A percentile compares a stretch with the other conserved stretches of the same genome.
These are phyloP conservation scores for Punica granatum DNA, from an alignment of 345 rosid species.

Conservation along the genomic window DNA sequence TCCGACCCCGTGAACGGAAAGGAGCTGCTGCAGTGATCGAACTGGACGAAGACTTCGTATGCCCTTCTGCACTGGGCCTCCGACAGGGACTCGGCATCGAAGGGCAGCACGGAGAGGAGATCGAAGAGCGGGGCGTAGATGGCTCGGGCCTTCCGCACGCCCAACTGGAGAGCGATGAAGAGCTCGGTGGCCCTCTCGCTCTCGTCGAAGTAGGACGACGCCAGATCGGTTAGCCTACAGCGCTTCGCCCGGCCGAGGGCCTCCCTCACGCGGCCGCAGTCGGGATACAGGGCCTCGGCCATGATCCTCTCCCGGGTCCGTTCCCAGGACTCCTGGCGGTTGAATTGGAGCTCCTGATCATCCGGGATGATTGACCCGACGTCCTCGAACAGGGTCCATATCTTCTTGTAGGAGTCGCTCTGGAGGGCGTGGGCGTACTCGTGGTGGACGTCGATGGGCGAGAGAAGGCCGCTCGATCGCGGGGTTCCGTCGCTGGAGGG, in stretches of 20 bases:
- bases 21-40: slow-evolving; percentile 48
- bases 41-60: slow-evolving; percentile 34
- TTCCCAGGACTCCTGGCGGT: slow-evolving; percentile 7
- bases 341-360: slow-evolving; percentile 13
- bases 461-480: slow-evolving; percentile 22
- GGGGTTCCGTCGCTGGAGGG: slow-evolving; percentile 38
- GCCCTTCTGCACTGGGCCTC: slow-evolving; percentile 42
- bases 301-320: slow-evolving; percentile 22
- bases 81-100: slow-evolving; percentile 27
- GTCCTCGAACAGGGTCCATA: slow-evolving; percentile 38
- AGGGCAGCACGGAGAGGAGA: slow-evolving; percentile 44
- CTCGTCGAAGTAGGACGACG: slow-evolving; percentile 53
- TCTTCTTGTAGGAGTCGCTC: slow-evolving; percentile 55
- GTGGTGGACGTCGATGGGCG: slow-evolving; percentile 45
- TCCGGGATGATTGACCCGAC: slow-evolving; percentile 9
- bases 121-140: slow-evolving; percentile 47
- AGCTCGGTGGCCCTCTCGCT: slow-evolving; percentile 53
- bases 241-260: slow-evolving; percentile 35
- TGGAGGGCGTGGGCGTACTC: slow-evolving; percentile 49
- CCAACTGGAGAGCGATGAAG: slow-evolving; percentile 49
- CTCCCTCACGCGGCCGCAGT: slow-evolving; percentile 38
- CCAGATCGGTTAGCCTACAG: slow-evolving; percentile 38
- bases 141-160: slow-evolving; percentile 38
- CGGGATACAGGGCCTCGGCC: slow-evolving; percentile 46
- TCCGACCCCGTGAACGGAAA: slow-evolving; percentile 43